These are phyloP conservation scores for Ascoidea tarda DNA, from an alignment of 805 yeast genomes.

Conservation along the genomic window DNA sequence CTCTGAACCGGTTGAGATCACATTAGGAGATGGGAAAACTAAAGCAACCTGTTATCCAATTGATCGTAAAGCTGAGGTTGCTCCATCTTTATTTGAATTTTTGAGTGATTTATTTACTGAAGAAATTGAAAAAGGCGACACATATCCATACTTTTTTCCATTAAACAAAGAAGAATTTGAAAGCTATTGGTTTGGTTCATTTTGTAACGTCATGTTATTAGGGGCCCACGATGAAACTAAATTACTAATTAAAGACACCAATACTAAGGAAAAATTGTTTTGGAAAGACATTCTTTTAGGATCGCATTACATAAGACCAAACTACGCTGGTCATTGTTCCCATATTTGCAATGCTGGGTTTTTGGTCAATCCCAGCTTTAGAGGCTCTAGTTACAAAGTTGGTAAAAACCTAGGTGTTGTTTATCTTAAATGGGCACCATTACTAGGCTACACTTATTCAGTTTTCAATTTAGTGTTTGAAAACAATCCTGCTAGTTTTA, in stretches of 20 bases:
- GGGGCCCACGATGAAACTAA: constrained; percentile 18
- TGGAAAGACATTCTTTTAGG: constrained; percentile 49
- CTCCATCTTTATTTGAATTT: constrained; percentile 30
- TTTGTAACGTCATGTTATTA: constrained; percentile 46
- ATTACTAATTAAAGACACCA: constrained; percentile 11
- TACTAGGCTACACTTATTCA: constrained; percentile 66
- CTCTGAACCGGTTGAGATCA: constrained; percentile 24
- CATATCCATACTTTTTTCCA: constrained; percentile 48
- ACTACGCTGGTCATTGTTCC: constrained; percentile 71
- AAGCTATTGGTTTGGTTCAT: constrained; percentile 55
- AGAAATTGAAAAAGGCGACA: constrained; percentile 58
- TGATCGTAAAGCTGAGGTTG: constrained; percentile 31
- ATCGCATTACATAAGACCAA: constrained; percentile 72
- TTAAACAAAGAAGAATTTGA: constrained; percentile 34
- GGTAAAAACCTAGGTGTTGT: constrained; percentile 58
- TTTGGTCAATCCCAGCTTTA: constrained; percentile 38
- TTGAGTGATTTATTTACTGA: constrained; percentile 40
- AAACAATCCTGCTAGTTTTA: constrained; percentile 60
- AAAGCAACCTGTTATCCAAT: constrained; percentile 51
- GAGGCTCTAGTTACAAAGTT: constrained; percentile 45
- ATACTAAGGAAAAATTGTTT: constrained; percentile 11
- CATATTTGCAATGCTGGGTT: constrained; percentile 88
- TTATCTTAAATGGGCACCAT: constrained; percentile 62
- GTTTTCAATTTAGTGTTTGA: constrained; percentile 83
- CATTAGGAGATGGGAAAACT: constrained; percentile 27